Percentiles rank a stretch among this genome's conserved stretches.
Evolutionary conservation across 1,284 basidiomycete genomes (phyloP).

Genomic region (Apiotrichum brassicae): DNA sequence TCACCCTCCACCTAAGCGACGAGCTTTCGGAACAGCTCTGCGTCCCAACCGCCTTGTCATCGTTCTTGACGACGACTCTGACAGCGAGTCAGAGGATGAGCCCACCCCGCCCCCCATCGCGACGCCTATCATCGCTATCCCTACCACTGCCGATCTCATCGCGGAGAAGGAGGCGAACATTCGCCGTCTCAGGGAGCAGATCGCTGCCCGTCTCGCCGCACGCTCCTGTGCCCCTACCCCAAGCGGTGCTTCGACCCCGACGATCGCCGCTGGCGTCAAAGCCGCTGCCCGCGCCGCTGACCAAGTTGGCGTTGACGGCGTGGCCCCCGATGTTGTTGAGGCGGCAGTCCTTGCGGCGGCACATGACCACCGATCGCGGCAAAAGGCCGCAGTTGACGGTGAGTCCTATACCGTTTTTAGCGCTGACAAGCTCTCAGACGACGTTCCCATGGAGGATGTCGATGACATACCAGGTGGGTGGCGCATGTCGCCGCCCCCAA

Average conservation of each 20-base stretch:
- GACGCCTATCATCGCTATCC: conserved; percentile 8
- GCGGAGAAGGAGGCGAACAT: conserved; percentile 34
- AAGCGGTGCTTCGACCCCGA: conserved; percentile 6
- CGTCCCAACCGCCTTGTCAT: conserved; percentile 20
- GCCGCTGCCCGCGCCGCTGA: conserved; percentile 7
- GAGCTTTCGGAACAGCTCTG: conserved; percentile 23
- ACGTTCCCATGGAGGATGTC: conserved; percentile 2
- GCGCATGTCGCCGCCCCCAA: background rate
- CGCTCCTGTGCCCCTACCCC: conserved; percentile 3
- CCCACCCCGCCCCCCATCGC: background rate
- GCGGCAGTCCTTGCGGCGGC: conserved; percentile 8
- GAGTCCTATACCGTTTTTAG: too few species aligned
- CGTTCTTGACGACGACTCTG: conserved; percentile 26
- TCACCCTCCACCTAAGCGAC: conserved; percentile 14
- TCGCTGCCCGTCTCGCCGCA: conserved; percentile 23
- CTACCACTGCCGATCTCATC: conserved; percentile 18
- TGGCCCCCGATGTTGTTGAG: conserved; percentile 6
- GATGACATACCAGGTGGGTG: conserved; percentile 1
- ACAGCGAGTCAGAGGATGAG: conserved; percentile 21
- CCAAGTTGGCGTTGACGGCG: conserved; percentile 1
- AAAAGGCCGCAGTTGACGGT: too few species aligned
- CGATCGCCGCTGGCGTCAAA: background rate
- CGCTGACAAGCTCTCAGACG: conserved; percentile 2
- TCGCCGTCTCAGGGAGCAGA: conserved; percentile 31
- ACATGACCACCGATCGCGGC: conserved; percentile 1